These are phyloP conservation scores for Capsella bursapastoris DNA, from an alignment of 345 rosid genomes.

Conservation along the genomic window DNA sequence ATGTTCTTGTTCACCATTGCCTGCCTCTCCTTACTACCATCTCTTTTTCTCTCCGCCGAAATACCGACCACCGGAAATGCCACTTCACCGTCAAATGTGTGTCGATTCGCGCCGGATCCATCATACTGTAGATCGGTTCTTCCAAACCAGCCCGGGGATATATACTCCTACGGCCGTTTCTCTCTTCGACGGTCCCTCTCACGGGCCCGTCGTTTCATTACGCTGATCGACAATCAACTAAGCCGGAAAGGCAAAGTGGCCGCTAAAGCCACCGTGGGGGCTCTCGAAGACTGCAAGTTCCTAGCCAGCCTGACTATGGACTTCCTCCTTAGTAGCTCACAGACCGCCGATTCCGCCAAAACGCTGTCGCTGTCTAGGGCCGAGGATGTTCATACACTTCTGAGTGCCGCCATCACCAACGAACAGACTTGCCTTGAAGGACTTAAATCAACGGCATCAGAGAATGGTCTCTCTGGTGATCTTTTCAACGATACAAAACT, in stretches of 20 bases:
- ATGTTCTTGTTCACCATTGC: slow-evolving; percentile 34
- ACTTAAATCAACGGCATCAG: slow-evolving; percentile 52
- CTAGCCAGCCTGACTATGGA: slow-evolving; percentile 64
- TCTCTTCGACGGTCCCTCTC: slow-evolving; percentile 63
- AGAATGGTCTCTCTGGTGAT: slow-evolving; percentile 58
- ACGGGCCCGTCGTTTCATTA: slow-evolving; percentile 60
- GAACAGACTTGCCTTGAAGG: slow-evolving; percentile 82
- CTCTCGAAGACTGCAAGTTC: slow-evolving; percentile 74
- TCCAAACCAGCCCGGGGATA: slow-evolving; percentile 53
- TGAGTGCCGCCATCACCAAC: slow-evolving; percentile 81
- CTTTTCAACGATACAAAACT: slow-evolving; percentile 79
- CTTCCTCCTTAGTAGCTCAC: slow-evolving; percentile 53
- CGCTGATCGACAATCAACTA: slow-evolving; percentile 55
- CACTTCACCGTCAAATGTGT: slow-evolving; percentile 47
- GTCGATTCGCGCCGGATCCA: slow-evolving; percentile 70
- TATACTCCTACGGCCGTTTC: slow-evolving; percentile 62
- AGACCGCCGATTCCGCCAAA: slow-evolving; percentile 52
- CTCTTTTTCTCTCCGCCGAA: slow-evolving; percentile 32
- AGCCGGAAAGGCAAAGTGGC: slow-evolving; percentile 47
- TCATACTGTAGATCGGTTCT: slow-evolving; percentile 64
- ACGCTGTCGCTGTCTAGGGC: slow-evolving; percentile 54
- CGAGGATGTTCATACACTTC: slow-evolving; percentile 69
- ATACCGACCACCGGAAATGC: slow-evolving; percentile 10
- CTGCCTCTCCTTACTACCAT: slow-evolving; percentile 28
- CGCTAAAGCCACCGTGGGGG: slow-evolving; percentile 52